These are phyloP conservation scores for Dispira parvispora DNA, from an alignment of 192 early-diverging fungal genomes.

Conservation along the genomic window DNA sequence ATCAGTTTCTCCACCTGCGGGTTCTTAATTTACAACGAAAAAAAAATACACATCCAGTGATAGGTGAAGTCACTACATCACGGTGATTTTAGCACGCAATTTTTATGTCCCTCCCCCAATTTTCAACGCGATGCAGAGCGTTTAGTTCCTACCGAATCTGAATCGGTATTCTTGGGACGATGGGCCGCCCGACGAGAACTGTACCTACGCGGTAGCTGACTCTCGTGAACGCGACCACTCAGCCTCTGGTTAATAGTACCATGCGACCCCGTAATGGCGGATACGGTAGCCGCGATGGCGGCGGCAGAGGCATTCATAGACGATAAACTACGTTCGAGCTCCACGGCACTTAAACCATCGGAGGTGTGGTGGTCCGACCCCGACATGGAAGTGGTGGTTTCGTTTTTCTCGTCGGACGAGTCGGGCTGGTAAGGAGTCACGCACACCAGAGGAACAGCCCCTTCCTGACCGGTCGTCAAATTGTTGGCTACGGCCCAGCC, in stretches of 20 bases:
- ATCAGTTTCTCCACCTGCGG: too few relatives aligned
- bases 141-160: background rate
- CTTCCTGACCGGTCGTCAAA: constrained; percentile 33
- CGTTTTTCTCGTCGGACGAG: too few relatives aligned
- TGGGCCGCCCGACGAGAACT: background rate
- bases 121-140: background rate
- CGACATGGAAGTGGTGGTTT: background rate
- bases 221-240: constrained; percentile 1
- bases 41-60: too few relatives aligned
- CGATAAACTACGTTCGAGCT: constrained; percentile 5
- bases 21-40: too few relatives aligned
- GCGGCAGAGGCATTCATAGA: constrained; percentile 2
- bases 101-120: background rate
- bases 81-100: background rate
- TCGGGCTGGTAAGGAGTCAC: background rate
- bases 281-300: constrained; percentile 3
- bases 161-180: background rate
- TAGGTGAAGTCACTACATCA: too few relatives aligned
- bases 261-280: background rate
- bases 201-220: background rate
- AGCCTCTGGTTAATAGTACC: background rate
- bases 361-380: too few relatives aligned
- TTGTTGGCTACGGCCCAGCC: constrained; percentile 61
- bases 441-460: constrained; percentile 30
- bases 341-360: background rate